These are phyloP conservation scores for Umbelopsis sp. DNA, from an alignment of 371 early-diverging fungal species.

Conservation along the genomic window DNA sequence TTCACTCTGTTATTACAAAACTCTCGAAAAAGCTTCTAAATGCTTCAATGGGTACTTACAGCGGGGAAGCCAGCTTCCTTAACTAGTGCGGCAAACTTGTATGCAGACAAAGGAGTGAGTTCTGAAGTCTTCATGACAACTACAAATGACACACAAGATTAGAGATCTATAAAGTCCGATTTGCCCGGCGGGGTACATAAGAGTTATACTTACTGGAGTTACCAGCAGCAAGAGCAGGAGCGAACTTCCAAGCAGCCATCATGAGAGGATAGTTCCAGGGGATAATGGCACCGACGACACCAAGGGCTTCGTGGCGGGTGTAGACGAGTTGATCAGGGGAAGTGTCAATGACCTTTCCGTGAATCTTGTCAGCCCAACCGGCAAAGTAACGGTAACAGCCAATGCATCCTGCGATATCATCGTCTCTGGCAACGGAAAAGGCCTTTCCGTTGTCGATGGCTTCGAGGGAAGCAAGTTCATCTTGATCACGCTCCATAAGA, in stretches of 20 bases:
- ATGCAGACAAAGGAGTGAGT: slow-evolving; percentile 57
- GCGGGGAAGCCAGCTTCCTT: slow-evolving; percentile 53
- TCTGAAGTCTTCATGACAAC: slow-evolving; percentile 61
- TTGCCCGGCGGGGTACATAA: not conserved
- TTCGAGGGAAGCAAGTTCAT: slow-evolving; percentile 80
- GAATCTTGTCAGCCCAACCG: slow-evolving; percentile 84
- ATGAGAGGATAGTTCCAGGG: slow-evolving; percentile 72
- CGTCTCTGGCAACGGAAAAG: slow-evolving; percentile 60
- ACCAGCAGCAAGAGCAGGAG: slow-evolving; percentile 82
- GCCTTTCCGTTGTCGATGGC: slow-evolving; percentile 88
- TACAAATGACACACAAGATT: slow-evolving; percentile 3
- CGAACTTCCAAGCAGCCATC: slow-evolving; percentile 85
- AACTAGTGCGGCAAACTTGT: slow-evolving; percentile 49
- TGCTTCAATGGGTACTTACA: slow-evolving; percentile 29
- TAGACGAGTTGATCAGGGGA: slow-evolving; percentile 55
- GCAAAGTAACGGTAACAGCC: slow-evolving; percentile 80
- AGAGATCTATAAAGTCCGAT: not conserved
- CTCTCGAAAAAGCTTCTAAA: not conserved
- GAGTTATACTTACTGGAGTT: slow-evolving; percentile 49
- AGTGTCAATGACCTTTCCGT: slow-evolving; percentile 50
- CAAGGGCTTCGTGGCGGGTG: slow-evolving; percentile 78
- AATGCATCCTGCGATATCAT: slow-evolving; percentile 69
- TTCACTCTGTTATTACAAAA: not conserved
- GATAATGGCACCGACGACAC: slow-evolving; percentile 82
- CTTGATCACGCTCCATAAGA: slow-evolving; percentile 70